Evolutionary conservation across 2,329 filamentous ascomycete genomes (phyloP).

Genomic region (Emergomyces orientalis): DNA sequence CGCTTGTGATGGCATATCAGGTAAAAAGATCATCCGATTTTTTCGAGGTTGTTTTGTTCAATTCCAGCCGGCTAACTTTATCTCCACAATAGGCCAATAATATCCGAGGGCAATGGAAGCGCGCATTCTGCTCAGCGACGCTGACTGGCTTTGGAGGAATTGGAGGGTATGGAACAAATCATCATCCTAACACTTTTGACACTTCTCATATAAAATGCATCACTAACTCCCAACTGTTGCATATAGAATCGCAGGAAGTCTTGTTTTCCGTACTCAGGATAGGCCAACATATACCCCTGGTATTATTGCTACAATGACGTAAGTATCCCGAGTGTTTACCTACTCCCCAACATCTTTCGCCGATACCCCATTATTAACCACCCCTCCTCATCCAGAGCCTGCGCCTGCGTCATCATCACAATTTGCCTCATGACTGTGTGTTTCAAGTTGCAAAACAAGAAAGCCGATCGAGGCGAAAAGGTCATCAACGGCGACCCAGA

Average conservation of each 20-base stretch:
- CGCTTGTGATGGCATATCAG: conserved; percentile 62
- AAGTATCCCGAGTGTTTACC: neutral
- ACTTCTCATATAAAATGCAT: neutral
- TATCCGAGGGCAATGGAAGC: conserved; percentile 73
- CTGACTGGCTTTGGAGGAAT: conserved; percentile 64
- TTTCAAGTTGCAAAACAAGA: conserved; percentile 9
- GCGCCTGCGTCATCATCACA: conserved; percentile 3
- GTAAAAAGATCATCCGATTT: neutral
- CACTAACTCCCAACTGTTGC: neutral
- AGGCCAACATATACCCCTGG: conserved; percentile 13
- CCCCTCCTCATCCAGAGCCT: neutral
- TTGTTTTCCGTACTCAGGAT: conserved; percentile 50
- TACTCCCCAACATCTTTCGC: neutral
- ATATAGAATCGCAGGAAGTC: conserved; percentile 54
- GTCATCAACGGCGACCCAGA: conserved; percentile 5
- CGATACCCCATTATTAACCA: neutral
- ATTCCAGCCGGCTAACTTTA: neutral
- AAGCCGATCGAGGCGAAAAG: conserved; percentile 11
- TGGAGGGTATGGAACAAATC: conserved; percentile 38
- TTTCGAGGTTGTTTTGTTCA: neutral
- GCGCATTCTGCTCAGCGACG: conserved; percentile 63
- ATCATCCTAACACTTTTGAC: neutral
- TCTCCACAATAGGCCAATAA: conserved; percentile 51
- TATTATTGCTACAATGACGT: conserved; percentile 12
- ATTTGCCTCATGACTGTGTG: conserved; percentile 3